Evolutionary conservation across 768 basidiomycete species (phyloP).

Genomic region (Phaffia australis): DNA sequence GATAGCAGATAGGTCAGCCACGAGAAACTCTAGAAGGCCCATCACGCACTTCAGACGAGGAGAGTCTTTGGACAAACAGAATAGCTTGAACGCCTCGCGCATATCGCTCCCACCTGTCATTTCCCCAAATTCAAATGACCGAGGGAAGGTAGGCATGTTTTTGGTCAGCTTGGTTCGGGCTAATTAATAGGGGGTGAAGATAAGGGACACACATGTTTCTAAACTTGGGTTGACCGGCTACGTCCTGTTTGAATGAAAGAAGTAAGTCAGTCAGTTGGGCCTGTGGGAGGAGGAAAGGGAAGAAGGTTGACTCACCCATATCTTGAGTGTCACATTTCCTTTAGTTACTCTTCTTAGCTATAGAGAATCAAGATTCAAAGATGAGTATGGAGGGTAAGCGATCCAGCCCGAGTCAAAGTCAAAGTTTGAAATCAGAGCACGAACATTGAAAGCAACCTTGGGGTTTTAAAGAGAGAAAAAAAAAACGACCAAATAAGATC

Average conservation of each 20-base stretch:
- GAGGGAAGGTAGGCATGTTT: not conserved
- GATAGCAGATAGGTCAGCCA: slow-evolving; percentile 10
- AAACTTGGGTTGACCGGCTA: slow-evolving; percentile 75
- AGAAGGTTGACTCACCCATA: slow-evolving; percentile 56
- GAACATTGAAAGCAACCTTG: too few species aligned
- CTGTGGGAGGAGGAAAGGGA: not conserved
- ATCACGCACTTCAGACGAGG: too few species aligned
- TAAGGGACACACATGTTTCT: slow-evolving; percentile 75
- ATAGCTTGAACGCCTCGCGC: slow-evolving; percentile 87
- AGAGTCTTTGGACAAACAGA: slow-evolving; percentile 48
- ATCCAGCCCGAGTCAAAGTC: too few species aligned
- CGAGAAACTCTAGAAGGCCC: not conserved
- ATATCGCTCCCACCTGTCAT: slow-evolving; percentile 47
- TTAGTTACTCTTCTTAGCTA: slow-evolving; percentile 48
- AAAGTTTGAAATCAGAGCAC: too few species aligned
- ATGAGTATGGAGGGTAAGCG: too few species aligned
- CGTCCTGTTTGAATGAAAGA: slow-evolving; percentile 7
- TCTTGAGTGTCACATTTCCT: slow-evolving; percentile 79
- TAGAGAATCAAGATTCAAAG: not conserved
- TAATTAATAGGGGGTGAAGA: not conserved
- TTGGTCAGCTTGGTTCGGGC: too few species aligned
- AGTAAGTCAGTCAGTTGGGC: not conserved
- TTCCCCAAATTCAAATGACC: not conserved
- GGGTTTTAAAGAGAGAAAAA: not conserved
- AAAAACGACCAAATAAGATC: not conserved